Conservation (phyloP, 352 stramenopile species). For the Globisporangium mamillatum region DNA sequence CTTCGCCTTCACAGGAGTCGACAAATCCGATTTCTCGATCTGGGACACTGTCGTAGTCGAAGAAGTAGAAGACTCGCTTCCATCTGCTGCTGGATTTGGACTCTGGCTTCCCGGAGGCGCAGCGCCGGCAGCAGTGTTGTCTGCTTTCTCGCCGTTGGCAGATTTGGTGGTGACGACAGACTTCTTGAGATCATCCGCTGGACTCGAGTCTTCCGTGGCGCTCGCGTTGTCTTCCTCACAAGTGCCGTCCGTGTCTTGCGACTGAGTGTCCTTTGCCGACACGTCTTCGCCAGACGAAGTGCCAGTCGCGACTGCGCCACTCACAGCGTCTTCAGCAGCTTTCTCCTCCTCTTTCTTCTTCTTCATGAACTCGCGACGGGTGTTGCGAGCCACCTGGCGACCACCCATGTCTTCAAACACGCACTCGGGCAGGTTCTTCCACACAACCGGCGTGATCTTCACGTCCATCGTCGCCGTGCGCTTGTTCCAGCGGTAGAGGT, state of each 20-base stretch:
- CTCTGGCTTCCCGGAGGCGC: slow-evolving; percentile 15
- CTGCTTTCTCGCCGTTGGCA: not conserved
- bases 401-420: slow-evolving; percentile 89
- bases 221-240: slow-evolving; percentile 40
- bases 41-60: slow-evolving; percentile 2
- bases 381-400: slow-evolving; percentile 44
- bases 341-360: slow-evolving; percentile 88
- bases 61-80: slow-evolving; percentile 11
- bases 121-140: not conserved
- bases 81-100: slow-evolving; percentile 48
- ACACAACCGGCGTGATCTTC: slow-evolving; percentile 78
- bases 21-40: slow-evolving; percentile 9
- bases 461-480: slow-evolving; percentile 84
- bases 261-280: slow-evolving; percentile 42
- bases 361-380: slow-evolving; percentile 75
- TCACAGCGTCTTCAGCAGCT: slow-evolving; percentile 39
- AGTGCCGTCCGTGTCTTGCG: slow-evolving; percentile 53
- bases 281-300: slow-evolving; percentile 44
- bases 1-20: slow-evolving; percentile 37
- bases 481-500: slow-evolving; percentile 89
- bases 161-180: not conserved
- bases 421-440: slow-evolving; percentile 80
- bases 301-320: slow-evolving; percentile 22
- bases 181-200: slow-evolving; percentile 7
- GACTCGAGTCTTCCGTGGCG: slow-evolving; percentile 43